phyloP scores from a whole-genome alignment of 31 red algal species.

The Asparagopsis taxiformis region DNA sequence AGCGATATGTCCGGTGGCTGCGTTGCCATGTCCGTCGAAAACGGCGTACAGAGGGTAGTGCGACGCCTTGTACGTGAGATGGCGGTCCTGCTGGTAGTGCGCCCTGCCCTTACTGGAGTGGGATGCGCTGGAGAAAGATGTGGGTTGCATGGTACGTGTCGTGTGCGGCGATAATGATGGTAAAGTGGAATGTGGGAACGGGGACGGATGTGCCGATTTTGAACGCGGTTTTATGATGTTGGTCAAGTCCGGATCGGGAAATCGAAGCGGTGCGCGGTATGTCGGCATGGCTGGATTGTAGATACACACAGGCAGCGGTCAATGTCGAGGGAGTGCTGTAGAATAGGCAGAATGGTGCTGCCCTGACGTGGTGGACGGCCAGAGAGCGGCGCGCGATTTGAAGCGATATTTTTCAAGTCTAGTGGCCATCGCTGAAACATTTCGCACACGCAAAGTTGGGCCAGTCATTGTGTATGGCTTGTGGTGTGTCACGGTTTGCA shows the following conservation, averaged over 20 bases:
- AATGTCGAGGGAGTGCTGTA: too few species aligned
- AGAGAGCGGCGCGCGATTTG: too few species aligned
- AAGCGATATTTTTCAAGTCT: too few species aligned
- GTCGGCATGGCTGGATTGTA: neutral
- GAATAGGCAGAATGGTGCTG: too few species aligned
- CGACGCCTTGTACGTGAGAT: slow-evolving; percentile 23
- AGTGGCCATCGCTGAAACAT: too few species aligned
- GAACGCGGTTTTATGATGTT: neutral
- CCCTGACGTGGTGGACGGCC: too few species aligned
- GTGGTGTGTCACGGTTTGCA: too few species aligned
- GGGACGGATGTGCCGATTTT: neutral
- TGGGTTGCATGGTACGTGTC: neutral
- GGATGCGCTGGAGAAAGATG: slow-evolving; percentile 11
- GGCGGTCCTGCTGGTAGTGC: slow-evolving; percentile 60
- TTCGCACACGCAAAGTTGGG: too few species aligned
- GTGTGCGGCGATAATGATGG: too few species aligned
- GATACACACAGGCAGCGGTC: too few species aligned
- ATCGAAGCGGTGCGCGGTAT: neutral
- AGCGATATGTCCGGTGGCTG: slow-evolving; percentile 29
- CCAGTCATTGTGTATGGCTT: too few species aligned
- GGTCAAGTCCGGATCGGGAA: neutral
- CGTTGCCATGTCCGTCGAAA: slow-evolving; percentile 46
- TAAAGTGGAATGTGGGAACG: neutral
- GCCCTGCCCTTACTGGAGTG: slow-evolving; percentile 27
- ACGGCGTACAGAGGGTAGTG: slow-evolving; percentile 25